Conservation (phyloP, 2,329 filamentous ascomycete species). For the Aspergillus caelatus region DNA sequence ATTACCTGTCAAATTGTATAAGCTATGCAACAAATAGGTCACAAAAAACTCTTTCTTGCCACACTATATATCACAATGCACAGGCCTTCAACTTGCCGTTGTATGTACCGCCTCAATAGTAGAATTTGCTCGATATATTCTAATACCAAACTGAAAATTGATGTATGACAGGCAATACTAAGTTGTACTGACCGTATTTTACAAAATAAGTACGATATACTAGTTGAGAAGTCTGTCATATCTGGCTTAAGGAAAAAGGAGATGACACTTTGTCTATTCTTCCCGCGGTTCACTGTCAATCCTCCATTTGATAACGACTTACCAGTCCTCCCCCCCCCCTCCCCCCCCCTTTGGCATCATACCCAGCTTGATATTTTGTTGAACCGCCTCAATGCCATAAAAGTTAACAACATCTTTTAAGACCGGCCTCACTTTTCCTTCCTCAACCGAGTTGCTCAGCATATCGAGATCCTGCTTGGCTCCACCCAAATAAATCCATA, state of each 20-base stretch:
- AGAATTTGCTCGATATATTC: not conserved
- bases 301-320: conserved; percentile 29
- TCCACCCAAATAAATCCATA: conserved; percentile 51
- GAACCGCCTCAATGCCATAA: conserved; percentile 48
- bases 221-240: not conserved
- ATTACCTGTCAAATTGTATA: not conserved
- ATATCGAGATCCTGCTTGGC: conserved; percentile 47
- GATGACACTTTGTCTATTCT: not conserved
- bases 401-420: conserved; percentile 46
- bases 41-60: not conserved
- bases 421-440: conserved; percentile 50
- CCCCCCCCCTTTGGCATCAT: conserved; percentile 46
- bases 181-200: not conserved
- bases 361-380: conserved; percentile 45
- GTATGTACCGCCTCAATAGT: not conserved
- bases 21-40: not conserved
- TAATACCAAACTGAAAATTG: not conserved
- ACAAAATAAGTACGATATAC: not conserved
- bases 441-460: conserved; percentile 46
- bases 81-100: not conserved
- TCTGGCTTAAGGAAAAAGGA: not conserved
- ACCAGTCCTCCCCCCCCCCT: too few relatives aligned
- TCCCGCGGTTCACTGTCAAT: not conserved
- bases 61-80: not conserved
- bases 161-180: not conserved